Evolutionary conservation across 2,329 filamentous ascomycete genomes (phyloP).

Genomic region (Paraphoma chrysanthemicola): DNA sequence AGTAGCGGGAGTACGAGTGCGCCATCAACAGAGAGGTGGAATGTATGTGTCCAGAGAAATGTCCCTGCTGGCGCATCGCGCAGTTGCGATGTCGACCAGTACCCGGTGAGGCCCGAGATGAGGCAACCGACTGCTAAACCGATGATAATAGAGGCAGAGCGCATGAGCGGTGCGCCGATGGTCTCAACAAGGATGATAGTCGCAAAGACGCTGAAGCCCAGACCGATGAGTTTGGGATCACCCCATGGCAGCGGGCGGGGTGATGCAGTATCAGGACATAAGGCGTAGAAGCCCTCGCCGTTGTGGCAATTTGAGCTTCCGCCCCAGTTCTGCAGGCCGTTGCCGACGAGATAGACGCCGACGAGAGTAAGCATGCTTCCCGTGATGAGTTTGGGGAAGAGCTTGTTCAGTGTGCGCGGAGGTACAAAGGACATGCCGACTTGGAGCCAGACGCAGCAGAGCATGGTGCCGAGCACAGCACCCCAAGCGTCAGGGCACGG

Average conservation of each 20-base stretch:
- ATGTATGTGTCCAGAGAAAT: conserved; percentile 37
- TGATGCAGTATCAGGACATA: conserved; percentile 27
- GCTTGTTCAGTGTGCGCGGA: conserved; percentile 26
- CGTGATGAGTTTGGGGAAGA: conserved; percentile 38
- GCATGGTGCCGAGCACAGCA: conserved; percentile 41
- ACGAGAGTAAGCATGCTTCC: conserved; percentile 31
- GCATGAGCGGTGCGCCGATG: conserved; percentile 36
- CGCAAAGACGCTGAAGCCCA: conserved; percentile 38
- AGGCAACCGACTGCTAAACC: conserved; percentile 24
- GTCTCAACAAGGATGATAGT: conserved; percentile 36
- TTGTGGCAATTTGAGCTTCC: conserved; percentile 35
- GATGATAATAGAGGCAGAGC: conserved; percentile 34
- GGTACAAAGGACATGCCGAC: conserved; percentile 34
- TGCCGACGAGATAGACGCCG: conserved; percentile 34
- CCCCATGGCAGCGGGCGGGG: conserved; percentile 42
- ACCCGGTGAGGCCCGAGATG: conserved; percentile 26
- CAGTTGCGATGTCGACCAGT: conserved; percentile 30
- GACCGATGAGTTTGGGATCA: conserved; percentile 33
- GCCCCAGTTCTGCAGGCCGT: conserved; percentile 39
- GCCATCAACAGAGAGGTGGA: conserved; percentile 37
- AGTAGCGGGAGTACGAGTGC: conserved; percentile 33
- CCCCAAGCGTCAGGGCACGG: conserved; percentile 34
- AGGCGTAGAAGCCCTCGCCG: conserved; percentile 34
- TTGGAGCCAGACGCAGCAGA: conserved; percentile 53
- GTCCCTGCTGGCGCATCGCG: conserved; percentile 26